Evolutionary conservation across 345 rosid species (phyloP).

Genomic region (Citrus sinensis): DVS_A1.0 CM039169.1:32164001-32164500

Average conservation of each 20-base stretch:
- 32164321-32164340: neutral
- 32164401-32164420: constrained; percentile 13
- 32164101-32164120: constrained; percentile 89
- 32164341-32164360: constrained; percentile 5
- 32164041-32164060: constrained; percentile 76
- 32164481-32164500: constrained; percentile 26
- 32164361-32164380: constrained; percentile 7
- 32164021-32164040: constrained; percentile 94
- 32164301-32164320: constrained; percentile 57
- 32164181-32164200: constrained; percentile 92
- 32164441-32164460: constrained; percentile 25
- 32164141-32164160: constrained; percentile 91
- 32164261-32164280: constrained; percentile 94
- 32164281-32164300: constrained; percentile 71
- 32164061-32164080: constrained; percentile 78
- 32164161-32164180: constrained; percentile 75
- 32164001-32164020: constrained; percentile 80
- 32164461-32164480: constrained; percentile 24
- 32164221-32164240: constrained; percentile 81
- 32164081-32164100: constrained; percentile 92
- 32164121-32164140: constrained; percentile 78
- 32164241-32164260: constrained; percentile 90
- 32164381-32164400: constrained; percentile 14
- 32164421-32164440: constrained; percentile 19
- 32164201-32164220: constrained; percentile 93